Conservation (phyloP, 768 basidiomycete genomes). For the Mycena alexandri region DNA sequence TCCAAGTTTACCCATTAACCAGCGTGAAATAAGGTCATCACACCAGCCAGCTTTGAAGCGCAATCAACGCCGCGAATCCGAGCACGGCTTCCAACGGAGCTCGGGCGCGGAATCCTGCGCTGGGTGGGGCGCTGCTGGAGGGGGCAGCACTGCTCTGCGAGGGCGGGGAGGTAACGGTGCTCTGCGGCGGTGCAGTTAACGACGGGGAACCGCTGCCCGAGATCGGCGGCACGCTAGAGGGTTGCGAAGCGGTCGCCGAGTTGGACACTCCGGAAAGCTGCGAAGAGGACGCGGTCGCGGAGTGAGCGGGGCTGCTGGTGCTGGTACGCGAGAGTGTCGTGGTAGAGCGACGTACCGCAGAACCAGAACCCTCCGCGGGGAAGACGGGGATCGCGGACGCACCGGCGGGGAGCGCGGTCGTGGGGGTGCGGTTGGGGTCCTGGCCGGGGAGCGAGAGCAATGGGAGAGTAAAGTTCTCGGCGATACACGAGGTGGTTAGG, state of each 20-base stretch:
- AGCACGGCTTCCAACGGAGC: background rate
- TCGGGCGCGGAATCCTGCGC: slow-evolving; percentile 1
- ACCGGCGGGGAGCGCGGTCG: slow-evolving; percentile 38
- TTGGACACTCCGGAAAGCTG: background rate
- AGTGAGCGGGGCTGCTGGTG: background rate
- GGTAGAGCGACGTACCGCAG: slow-evolving; percentile 22
- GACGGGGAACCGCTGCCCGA: background rate
- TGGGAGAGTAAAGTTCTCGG: slow-evolving; percentile 40
- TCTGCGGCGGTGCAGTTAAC: slow-evolving; percentile 1
- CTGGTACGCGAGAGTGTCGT: background rate
- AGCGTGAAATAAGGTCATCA: background rate
- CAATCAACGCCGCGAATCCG: background rate
- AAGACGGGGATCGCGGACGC: slow-evolving; percentile 41
- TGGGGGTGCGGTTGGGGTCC: slow-evolving; percentile 43
- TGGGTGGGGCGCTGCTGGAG: slow-evolving; percentile 4
- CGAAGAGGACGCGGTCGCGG: background rate
- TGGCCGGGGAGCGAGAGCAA: slow-evolving; percentile 48
- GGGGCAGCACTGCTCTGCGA: background rate
- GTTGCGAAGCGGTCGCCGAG: background rate
- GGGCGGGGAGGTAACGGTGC: slow-evolving; percentile 18
- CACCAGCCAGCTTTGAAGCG: background rate
- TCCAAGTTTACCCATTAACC: too few species aligned
- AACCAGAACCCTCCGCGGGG: slow-evolving; percentile 1
- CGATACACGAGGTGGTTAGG: slow-evolving; percentile 41
- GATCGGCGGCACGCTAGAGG: background rate